Percentiles rank a stretch among this genome's conserved stretches.
These are phyloP conservation scores for Penicillium sp. DNA, from an alignment of 2,329 filamentous ascomycete species.

Conservation along the genomic window DNA sequence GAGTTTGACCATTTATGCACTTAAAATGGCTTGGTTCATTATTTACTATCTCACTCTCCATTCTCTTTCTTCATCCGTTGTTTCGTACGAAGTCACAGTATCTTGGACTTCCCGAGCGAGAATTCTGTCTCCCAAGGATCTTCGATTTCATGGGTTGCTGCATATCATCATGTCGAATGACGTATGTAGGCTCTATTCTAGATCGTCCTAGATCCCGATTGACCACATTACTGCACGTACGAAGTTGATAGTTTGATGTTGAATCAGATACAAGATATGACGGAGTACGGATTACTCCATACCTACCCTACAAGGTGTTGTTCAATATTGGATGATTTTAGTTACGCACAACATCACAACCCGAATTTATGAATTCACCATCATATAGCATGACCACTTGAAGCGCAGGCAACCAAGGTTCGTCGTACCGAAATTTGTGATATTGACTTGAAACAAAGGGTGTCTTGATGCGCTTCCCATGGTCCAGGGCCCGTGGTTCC, in stretches of 20 bases:
- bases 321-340: neutral
- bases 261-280: too few species aligned
- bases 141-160: constrained; percentile 11
- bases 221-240: neutral
- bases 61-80: constrained; percentile 6
- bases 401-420: constrained; percentile 7
- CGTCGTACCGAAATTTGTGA: constrained; percentile 12
- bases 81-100: neutral
- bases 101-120: too few species aligned
- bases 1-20: constrained; percentile 34
- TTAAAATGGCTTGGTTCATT: constrained; percentile 27
- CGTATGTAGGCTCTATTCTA: neutral
- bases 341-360: neutral
- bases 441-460: neutral
- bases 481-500: neutral
- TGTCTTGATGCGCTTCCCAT: neutral
- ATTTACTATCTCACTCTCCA: constrained; percentile 10
- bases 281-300: too few species aligned
- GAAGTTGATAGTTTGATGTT: too few species aligned
- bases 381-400: neutral
- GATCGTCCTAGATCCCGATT: neutral
- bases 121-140: too few species aligned
- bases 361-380: neutral
- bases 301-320: too few species aligned
- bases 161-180: constrained; percentile 17